Evolutionary conservation across 176 grass and related monocot species (phyloP).

Genomic region (Tillandsia fasciculata): DNA sequence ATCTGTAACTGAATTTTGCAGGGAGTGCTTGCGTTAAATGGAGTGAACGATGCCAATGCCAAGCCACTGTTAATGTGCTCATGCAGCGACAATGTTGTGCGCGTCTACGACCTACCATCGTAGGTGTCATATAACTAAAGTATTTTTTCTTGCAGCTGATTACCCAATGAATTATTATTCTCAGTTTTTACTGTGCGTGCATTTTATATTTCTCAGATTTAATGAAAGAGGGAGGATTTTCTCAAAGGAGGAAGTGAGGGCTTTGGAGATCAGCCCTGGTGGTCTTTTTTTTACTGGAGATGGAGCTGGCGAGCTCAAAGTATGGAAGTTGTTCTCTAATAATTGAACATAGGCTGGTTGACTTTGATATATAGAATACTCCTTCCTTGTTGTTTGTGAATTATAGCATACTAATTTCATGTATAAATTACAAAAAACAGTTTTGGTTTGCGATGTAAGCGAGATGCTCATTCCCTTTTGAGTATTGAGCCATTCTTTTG

Average conservation of each 20-base stretch:
- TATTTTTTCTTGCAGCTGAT: no score
- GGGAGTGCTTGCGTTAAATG: background rate
- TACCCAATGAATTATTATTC: no score
- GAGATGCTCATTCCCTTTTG: no score
- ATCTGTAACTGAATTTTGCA: background rate
- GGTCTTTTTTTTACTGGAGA: constrained; percentile 6
- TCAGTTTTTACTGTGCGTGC: no score
- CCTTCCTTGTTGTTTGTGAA: no score
- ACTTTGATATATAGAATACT: no score
- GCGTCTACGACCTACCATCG: background rate
- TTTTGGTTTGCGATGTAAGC: no score
- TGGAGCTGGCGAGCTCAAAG: background rate
- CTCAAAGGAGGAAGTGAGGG: background rate
- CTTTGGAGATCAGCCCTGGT: background rate
- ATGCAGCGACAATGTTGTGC: background rate
- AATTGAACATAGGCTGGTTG: no score
- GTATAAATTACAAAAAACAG: no score
- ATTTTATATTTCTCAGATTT: background rate
- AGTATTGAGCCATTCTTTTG: no score
- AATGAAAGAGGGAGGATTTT: constrained; percentile 7
- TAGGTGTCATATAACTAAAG: background rate
- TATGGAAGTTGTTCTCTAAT: background rate
- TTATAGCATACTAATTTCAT: no score
- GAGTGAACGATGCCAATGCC: background rate
- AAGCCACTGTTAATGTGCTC: background rate